Conservation (phyloP, 352 stramenopile genomes). For the Globisporangium paroecandrum region DNA sequence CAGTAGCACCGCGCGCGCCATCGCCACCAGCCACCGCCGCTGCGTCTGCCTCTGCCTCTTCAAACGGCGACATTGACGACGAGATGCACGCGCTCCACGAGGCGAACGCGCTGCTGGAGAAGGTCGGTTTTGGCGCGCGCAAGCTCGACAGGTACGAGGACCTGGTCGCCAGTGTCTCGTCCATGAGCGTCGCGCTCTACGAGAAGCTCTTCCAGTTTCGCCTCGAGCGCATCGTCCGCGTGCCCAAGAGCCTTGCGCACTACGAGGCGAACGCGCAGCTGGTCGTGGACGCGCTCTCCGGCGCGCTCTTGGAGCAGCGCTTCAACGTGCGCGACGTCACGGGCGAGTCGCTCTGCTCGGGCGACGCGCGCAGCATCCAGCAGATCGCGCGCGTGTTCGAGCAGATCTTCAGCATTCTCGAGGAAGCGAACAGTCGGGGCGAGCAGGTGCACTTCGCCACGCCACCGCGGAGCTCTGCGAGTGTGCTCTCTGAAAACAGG, state of each 20-base stretch:
- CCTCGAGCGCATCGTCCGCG: conserved; percentile 62
- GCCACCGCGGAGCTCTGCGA: conserved; percentile 3
- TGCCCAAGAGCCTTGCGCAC: conserved; percentile 52
- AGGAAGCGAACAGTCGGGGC: conserved; percentile 30
- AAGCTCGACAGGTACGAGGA: conserved; percentile 73
- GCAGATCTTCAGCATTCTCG: conserved; percentile 55
- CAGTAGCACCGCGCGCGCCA: background rate
- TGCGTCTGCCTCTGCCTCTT: background rate
- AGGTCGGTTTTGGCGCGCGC: conserved; percentile 77
- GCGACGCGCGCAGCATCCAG: conserved; percentile 47
- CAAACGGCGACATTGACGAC: background rate
- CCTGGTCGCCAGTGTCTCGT: conserved; percentile 83
- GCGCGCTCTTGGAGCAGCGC: conserved; percentile 65
- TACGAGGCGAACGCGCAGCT: conserved; percentile 88
- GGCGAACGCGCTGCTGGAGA: conserved; percentile 78
- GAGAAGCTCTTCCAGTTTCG: conserved; percentile 89
- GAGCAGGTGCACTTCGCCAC: conserved; percentile 11
- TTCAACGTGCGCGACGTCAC: conserved; percentile 48
- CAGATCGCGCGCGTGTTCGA: conserved; percentile 53
- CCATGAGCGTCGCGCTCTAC: conserved; percentile 91
- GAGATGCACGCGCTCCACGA: conserved; percentile 23
- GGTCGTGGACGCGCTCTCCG: conserved; percentile 73
- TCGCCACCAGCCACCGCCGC: background rate
- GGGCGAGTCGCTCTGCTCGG: conserved; percentile 46
- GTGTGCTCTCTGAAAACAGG: background rate